Evolutionary conservation across 1,139 yeast species (phyloP), one percentile per base, ranked within the genome.

Genomic region (Geotrichum cucujoidarum): DNA sequence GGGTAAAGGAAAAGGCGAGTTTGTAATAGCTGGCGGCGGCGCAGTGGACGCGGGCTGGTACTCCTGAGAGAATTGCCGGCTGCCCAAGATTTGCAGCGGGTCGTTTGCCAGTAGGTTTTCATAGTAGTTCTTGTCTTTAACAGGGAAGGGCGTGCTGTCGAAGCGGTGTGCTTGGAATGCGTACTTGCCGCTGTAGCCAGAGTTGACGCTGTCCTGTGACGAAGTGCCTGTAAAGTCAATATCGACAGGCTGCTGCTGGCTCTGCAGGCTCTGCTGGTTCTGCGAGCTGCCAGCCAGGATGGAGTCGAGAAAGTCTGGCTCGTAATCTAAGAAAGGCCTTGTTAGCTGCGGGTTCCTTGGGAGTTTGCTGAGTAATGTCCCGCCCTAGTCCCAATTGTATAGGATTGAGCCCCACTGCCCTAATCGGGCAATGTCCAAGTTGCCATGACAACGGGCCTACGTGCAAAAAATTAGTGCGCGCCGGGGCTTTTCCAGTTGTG

Each of bases 381-480:
- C 18, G 8, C 20, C n/a, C n/a, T 3, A 37, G 21, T 8, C 25
- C 40, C n/a, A 37, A 27, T n/a, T 39, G 14, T 39, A 20, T 39
- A 29, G 42, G n/a, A n/a, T n/a, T 39, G 42, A 39, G 42, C 42
- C 42, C 10, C 42, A 39, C 13, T 3, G 2, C 27, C 42, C 42
- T 8, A 27, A 39, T 8, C 4, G 17, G 34, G n/a, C n/a, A n/a
- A 18, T 11, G 20, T 16, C 10, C 10, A 5, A 10, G 42, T 39
- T 39, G 35, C 22, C 42, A 39, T 39, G 42, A 20, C 34, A 39
- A 39, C 42, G 18, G 17, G 25, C 42, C 29, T n/a, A n/a, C n/a
- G n/a, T n/a, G n/a, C n/a, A n/a, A n/a, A n/a, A n/a, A n/a, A n/a
- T n/a, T n/a, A n/a, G n/a, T n/a, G n/a, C n/a, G n/a, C n/a, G n/a